Conservation (phyloP, 306 rosid species). For the Vigna trinervia region DNA sequence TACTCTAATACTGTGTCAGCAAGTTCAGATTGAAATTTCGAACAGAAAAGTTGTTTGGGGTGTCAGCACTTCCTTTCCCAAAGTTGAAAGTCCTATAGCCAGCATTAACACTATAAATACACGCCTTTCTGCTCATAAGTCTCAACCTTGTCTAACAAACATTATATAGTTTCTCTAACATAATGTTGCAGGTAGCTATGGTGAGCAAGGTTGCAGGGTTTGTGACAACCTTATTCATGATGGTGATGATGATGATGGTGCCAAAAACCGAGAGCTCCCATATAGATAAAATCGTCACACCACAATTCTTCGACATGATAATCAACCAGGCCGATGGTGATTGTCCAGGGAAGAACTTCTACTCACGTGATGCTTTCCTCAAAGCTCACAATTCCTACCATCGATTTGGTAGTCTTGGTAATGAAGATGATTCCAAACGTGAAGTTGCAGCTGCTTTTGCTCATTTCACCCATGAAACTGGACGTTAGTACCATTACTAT, state of each 20-base stretch:
- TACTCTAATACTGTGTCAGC: background rate
- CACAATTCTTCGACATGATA: conserved; percentile 56
- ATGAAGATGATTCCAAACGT: conserved; percentile 63
- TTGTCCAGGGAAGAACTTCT: conserved; percentile 65
- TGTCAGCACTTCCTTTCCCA: no score
- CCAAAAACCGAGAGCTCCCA: conserved; percentile 5
- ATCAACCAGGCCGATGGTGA: conserved; percentile 46
- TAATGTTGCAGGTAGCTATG: background rate
- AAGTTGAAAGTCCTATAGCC: no score
- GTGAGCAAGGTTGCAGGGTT: background rate
- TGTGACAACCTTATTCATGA: background rate
- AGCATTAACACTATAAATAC: background rate
- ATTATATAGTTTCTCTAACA: background rate
- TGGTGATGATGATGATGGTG: conserved; percentile 1
- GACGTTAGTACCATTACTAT: background rate
- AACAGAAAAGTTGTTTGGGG: background rate
- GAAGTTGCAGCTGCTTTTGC: conserved; percentile 84
- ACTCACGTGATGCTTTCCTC: conserved; percentile 46
- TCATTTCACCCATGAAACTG: conserved; percentile 85
- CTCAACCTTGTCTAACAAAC: conserved; percentile 2
- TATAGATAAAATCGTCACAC: conserved; percentile 47
- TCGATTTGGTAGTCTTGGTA: conserved; percentile 50
- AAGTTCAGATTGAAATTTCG: background rate
- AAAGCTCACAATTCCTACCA: conserved; percentile 54
- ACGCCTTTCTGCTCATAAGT: background rate